Conservation (phyloP, 2,329 filamentous ascomycete genomes). For the Fusarium pseudograminearum region DNA sequence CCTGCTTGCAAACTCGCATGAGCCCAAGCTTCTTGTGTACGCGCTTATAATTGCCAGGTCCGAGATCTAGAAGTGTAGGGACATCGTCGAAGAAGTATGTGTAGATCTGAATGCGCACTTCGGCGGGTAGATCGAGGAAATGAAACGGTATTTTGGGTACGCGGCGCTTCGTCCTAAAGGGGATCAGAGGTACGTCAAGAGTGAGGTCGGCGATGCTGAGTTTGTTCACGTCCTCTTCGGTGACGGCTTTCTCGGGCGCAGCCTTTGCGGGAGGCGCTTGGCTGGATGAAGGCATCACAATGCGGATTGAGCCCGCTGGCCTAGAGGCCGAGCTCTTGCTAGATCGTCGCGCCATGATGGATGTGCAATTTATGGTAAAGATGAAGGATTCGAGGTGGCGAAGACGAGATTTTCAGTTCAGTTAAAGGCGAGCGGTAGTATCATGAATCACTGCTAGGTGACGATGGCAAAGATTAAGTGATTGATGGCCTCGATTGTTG, state of each 20-base stretch:
- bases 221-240: constrained; percentile 56
- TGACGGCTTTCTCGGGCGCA: constrained; percentile 53
- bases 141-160: constrained; percentile 64
- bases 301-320: constrained; percentile 39
- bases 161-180: constrained; percentile 49
- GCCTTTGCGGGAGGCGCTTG: constrained; percentile 38
- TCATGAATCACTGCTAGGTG: not conserved
- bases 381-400: constrained; percentile 14
- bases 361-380: not conserved
- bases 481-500: constrained; percentile 6
- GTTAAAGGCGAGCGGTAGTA: not conserved
- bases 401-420: constrained; percentile 26
- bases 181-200: constrained; percentile 54
- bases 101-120: constrained; percentile 78
- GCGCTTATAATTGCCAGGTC: constrained; percentile 72
- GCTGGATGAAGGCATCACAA: constrained; percentile 28
- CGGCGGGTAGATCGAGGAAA: constrained; percentile 75
- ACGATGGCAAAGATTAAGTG: not conserved
- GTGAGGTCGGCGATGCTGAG: constrained; percentile 59
- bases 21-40: constrained; percentile 71
- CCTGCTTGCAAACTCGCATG: constrained; percentile 69
- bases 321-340: constrained; percentile 40
- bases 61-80: constrained; percentile 72
- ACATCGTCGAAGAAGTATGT: constrained; percentile 68
- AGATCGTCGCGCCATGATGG: constrained; percentile 43